Evolutionary conservation across 2,329 filamentous ascomycete species (phyloP), one percentile per base, ranked within the genome.

Genomic region (Phialophora chinensis): DNA sequence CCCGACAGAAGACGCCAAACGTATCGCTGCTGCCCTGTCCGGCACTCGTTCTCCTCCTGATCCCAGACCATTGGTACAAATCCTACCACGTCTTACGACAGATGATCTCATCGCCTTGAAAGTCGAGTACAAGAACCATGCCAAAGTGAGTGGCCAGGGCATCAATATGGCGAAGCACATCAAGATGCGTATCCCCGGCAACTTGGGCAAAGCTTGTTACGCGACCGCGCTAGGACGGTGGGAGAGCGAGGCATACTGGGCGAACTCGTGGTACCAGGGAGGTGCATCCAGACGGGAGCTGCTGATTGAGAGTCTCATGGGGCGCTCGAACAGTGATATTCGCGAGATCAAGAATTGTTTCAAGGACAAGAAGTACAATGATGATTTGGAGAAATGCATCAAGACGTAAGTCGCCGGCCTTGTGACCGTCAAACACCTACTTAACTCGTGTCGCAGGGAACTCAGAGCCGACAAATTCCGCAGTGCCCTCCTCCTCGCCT

Each of bases 391-490:
- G 62, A 88, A 88, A 73, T 97, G 93, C 79, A 96, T 98, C 91
- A 90, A 91, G 76, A 55, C 53, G 53, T 55, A 17, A 31, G 53
- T 55, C 4, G 14, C 29, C 35, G 14, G 3, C 11, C 8, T 29
- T 10, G 29, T 5, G 29, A 4, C 5, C 3, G 4, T 55, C n/a
- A 20, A 55, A n/a, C 14, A 7, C 1, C 17, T 33, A 17, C 53
- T 55, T 35, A 55, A n/a, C 4, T 31, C 11, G 8, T 10, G 3
- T 20, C 33, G 25, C 23, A 91, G 90, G 57, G 95, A 99, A 79
- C 84, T 99, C 44, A 94, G 93, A 74, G 92, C 95, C 69, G 93
- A 98, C 79, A 98, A 98, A 79, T 99, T 98, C 81, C 93, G 96
- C 69, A 90, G 88, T 70, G 93, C 93, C 0, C 88, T 99, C 3